Evolutionary conservation across 345 rosid species (phyloP).

Genomic region (Lumnitzera littorea): DNA sequence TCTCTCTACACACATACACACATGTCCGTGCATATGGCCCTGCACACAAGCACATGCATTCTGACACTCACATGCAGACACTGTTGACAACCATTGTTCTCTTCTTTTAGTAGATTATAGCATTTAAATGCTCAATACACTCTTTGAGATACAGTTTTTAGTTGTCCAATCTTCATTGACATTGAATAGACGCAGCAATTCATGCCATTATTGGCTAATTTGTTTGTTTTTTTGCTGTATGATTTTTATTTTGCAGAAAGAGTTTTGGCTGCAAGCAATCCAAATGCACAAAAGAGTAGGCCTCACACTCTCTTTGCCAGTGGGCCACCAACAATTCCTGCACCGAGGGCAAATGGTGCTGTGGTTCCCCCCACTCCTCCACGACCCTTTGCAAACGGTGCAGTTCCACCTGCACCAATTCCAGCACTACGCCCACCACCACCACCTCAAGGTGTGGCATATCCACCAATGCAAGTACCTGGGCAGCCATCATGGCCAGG

Average conservation of each 20-base stretch:
- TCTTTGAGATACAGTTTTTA: too few relatives aligned
- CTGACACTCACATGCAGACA: too few relatives aligned
- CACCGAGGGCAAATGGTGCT: conserved; percentile 53
- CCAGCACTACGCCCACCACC: conserved; percentile 48
- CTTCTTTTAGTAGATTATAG: too few relatives aligned
- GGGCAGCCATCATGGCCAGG: conserved; percentile 65
- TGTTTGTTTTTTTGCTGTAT: neutral
- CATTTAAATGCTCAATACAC: too few relatives aligned
- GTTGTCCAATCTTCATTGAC: too few relatives aligned
- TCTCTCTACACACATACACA: neutral
- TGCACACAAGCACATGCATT: neutral
- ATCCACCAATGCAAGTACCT: conserved; percentile 41
- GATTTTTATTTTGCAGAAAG: conserved; percentile 51
- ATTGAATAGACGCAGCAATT: neutral
- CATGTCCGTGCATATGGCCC: neutral
- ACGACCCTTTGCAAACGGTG: conserved; percentile 64
- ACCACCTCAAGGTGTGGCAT: conserved; percentile 51
- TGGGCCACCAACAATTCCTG: conserved; percentile 68
- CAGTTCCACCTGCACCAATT: conserved; percentile 40
- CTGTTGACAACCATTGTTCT: too few relatives aligned
- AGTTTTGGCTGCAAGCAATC: conserved; percentile 95
- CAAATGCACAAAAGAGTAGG: conserved; percentile 70
- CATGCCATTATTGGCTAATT: neutral
- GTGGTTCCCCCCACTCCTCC: conserved; percentile 53
- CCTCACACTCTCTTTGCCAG: conserved; percentile 94